Evolutionary conservation across 345 rosid species (phyloP).

Genomic region (Euphorbia lathyris): DNA sequence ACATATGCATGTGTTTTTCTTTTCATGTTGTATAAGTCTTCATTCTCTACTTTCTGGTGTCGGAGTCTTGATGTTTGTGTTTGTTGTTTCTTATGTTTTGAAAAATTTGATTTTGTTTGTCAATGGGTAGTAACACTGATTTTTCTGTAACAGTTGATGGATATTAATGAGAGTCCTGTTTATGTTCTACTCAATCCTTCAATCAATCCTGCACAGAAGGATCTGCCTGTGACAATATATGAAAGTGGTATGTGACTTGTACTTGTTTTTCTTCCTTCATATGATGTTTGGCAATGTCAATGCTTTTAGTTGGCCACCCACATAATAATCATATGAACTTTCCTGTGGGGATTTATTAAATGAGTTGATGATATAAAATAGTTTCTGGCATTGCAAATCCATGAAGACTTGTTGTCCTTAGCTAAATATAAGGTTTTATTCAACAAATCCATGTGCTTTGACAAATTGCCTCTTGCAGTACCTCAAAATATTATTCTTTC

Average conservation of each 20-base stretch:
- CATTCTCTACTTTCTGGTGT: background rate
- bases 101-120: background rate
- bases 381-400: background rate
- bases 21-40: background rate
- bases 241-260: conserved; percentile 66
- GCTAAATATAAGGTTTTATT: background rate
- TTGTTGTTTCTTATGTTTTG: background rate
- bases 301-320: background rate
- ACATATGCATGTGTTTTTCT: background rate
- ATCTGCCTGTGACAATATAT: conserved; percentile 83
- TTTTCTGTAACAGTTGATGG: conserved; percentile 71
- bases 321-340: background rate
- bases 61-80: background rate
- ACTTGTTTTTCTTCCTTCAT: background rate
- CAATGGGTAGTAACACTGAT: background rate
- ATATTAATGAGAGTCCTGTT: conserved; percentile 92
- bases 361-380: background rate
- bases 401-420: background rate
- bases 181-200: conserved; percentile 86
- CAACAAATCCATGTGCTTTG: background rate
- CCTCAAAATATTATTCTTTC: too few relatives aligned
- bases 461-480: too few relatives aligned
- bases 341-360: background rate
- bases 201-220: conserved; percentile 83
- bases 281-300: background rate